Evolutionary conservation across 305 asterid species (phyloP).

Genomic region (Rubia tinctorum): DNA sequence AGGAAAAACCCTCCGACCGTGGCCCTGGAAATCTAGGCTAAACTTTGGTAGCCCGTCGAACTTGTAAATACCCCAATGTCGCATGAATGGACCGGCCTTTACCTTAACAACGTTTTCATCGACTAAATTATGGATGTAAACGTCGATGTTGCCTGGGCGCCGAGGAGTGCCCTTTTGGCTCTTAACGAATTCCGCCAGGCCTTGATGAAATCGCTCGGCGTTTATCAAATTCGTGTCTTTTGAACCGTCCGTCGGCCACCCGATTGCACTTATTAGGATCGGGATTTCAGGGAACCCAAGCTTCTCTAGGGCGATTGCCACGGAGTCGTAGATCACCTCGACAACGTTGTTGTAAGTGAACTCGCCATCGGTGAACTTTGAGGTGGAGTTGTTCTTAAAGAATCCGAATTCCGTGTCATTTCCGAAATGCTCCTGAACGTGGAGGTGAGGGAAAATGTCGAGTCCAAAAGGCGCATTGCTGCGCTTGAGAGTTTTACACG

Average conservation of each 20-base stretch:
- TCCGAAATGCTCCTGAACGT: too few species aligned
- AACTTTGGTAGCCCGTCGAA: too few species aligned
- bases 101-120: constrained; percentile 30
- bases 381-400: constrained; percentile 35
- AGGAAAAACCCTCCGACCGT: too few species aligned
- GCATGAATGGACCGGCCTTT: constrained; percentile 14
- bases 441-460: too few species aligned
- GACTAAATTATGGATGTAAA: constrained; percentile 21
- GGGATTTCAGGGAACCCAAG: constrained; percentile 24
- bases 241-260: constrained; percentile 60
- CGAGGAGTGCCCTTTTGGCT: constrained; percentile 43
- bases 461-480: too few species aligned
- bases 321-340: constrained; percentile 34
- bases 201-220: constrained; percentile 40
- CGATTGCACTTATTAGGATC: constrained; percentile 29
- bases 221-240: constrained; percentile 18
- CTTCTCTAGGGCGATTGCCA: constrained; percentile 30
- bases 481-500: too few species aligned
- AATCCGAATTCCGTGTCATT: constrained; percentile 36
- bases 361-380: constrained; percentile 26
- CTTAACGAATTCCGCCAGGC: constrained; percentile 17
- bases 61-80: too few species aligned
- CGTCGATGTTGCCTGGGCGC: constrained; percentile 36
- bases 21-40: too few species aligned
- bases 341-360: constrained; percentile 31